Percentiles rank a stretch among this genome's conserved stretches.
These are phyloP conservation scores for Paecilomyces formosus DNA, from an alignment of 2,329 filamentous ascomycete genomes.

Conservation along the genomic window DNA sequence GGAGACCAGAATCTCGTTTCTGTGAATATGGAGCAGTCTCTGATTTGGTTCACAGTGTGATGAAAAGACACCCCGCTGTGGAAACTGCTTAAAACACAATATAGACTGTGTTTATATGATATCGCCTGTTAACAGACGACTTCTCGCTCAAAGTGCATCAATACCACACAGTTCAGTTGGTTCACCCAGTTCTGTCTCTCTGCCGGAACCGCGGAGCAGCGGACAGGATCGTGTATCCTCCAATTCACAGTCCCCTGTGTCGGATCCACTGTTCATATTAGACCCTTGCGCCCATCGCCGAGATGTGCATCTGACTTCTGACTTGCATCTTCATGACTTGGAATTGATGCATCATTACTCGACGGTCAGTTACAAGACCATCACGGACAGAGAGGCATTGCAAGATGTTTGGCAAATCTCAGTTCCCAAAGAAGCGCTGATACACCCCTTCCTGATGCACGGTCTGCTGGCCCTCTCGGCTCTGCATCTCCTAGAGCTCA, in stretches of 20 bases:
- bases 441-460: slow-evolving; percentile 19
- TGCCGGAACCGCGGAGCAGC: background rate
- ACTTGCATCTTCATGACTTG: slow-evolving; percentile 30
- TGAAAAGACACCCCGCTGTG: slow-evolving; percentile 15
- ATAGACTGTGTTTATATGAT: slow-evolving; percentile 16
- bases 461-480: slow-evolving; percentile 18
- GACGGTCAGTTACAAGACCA: slow-evolving; percentile 22
- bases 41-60: slow-evolving; percentile 11
- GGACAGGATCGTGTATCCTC: background rate
- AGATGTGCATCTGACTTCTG: slow-evolving; percentile 9
- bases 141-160: slow-evolving; percentile 4
- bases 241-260: slow-evolving; percentile 1
- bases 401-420: slow-evolving; percentile 14
- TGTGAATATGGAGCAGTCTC: background rate
- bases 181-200: background rate
- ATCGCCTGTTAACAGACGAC: slow-evolving; percentile 7
- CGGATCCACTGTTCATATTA: slow-evolving; percentile 12
- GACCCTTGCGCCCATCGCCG: slow-evolving; percentile 7
- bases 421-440: slow-evolving; percentile 15
- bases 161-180: background rate
- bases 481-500: slow-evolving; percentile 16
- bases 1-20: background rate
- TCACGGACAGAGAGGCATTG: slow-evolving; percentile 13
- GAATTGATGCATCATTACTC: slow-evolving; percentile 38
- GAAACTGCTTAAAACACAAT: slow-evolving; percentile 17